Percentiles rank a stretch among this genome's conserved stretches.
Conservation (phyloP, 495 filamentous ascomycete species). For the Penicillium maclennaniae region DNA sequence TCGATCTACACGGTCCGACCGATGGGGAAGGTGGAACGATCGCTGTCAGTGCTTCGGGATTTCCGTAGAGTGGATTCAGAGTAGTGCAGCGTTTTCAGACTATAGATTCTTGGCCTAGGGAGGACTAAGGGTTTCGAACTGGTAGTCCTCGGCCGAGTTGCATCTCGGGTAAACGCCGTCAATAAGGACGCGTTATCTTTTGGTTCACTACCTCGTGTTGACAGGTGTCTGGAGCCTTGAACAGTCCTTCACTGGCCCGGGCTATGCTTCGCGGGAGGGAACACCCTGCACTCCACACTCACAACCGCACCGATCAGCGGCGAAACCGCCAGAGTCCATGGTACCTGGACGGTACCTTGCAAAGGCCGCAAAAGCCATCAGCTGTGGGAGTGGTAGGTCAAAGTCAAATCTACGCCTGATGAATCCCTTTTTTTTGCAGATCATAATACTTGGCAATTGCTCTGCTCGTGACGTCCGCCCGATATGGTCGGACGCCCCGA, state of each 20-base stretch:
- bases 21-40: background rate
- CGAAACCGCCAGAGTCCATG: background rate
- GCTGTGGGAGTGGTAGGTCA: background rate
- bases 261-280: conserved; percentile 2
- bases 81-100: background rate
- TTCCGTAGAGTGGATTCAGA: background rate
- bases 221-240: too few species aligned
- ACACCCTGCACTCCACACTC: conserved; percentile 4
- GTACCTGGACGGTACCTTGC: background rate
- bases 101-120: too few species aligned
- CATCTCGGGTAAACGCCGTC: background rate
- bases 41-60: background rate
- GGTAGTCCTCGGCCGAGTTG: background rate
- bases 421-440: background rate
- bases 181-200: background rate
- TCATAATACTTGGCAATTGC: background rate
- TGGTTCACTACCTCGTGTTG: too few species aligned
- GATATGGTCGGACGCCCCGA: background rate
- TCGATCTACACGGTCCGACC: background rate
- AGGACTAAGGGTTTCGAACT: background rate
- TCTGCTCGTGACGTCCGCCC: background rate
- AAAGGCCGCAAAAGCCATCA: background rate
- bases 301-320: conserved; percentile 9
- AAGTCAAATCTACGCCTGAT: background rate
- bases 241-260: background rate